Conservation (phyloP, 2,329 filamentous ascomycete genomes). For the Paecilomyces dactylethromorphus region DNA sequence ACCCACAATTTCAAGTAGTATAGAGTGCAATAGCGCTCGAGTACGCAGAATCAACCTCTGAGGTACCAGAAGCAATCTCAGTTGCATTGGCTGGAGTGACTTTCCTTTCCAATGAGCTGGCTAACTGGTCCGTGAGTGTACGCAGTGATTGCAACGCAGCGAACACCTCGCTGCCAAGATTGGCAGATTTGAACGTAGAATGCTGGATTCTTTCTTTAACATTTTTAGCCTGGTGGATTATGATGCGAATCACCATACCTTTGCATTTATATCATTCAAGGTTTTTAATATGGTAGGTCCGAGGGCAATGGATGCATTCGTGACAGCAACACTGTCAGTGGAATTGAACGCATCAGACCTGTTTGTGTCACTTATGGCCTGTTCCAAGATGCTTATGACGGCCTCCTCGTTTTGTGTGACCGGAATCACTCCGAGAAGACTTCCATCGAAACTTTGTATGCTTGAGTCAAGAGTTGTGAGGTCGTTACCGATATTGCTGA, state of each 20-base stretch:
- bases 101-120: slow-evolving; percentile 2
- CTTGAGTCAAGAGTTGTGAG: slow-evolving; percentile 1
- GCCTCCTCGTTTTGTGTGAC: slow-evolving; percentile 2
- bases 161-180: slow-evolving; percentile 1
- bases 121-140: slow-evolving; percentile 2
- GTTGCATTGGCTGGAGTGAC: slow-evolving; percentile 3
- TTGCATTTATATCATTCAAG: slow-evolving; percentile 2
- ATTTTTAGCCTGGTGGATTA: background rate
- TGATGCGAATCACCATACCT: background rate
- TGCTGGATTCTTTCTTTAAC: slow-evolving; percentile 1
- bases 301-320: slow-evolving; percentile 1
- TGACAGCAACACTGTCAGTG: slow-evolving; percentile 5
- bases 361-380: slow-evolving; percentile 3
- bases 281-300: slow-evolving; percentile 4
- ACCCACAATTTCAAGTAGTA: background rate
- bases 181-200: slow-evolving; percentile 1
- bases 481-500: slow-evolving; percentile 3
- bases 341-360: slow-evolving; percentile 1
- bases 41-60: slow-evolving; percentile 5
- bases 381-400: slow-evolving; percentile 3
- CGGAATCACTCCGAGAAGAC: background rate
- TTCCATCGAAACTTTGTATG: slow-evolving; percentile 5
- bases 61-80: slow-evolving; percentile 1
- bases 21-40: slow-evolving; percentile 3
- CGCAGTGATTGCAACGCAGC: slow-evolving; percentile 1